These are phyloP conservation scores for Pichia cactophila DNA, from an alignment of 1,139 yeast genomes.

Conservation along the genomic window DNA sequence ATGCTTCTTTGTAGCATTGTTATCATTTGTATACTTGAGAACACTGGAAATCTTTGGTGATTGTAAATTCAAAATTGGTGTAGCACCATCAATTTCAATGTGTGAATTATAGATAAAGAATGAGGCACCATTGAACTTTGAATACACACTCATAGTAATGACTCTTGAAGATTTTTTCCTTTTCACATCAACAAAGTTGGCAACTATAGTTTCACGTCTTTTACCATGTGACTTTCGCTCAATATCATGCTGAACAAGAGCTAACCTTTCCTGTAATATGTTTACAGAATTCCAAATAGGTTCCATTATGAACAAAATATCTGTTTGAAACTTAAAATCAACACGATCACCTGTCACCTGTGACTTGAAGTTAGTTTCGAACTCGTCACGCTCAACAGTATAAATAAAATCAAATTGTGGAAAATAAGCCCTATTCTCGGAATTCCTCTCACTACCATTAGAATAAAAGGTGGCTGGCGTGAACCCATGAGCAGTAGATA, in stretches of 20 bases:
- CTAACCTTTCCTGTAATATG: slow-evolving; percentile 20
- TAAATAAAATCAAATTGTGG: slow-evolving; percentile 61
- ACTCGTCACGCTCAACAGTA: slow-evolving; percentile 32
- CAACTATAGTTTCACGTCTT: neutral
- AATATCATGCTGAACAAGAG: slow-evolving; percentile 2
- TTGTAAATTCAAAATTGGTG: slow-evolving; percentile 51
- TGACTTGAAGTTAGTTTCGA: slow-evolving; percentile 33
- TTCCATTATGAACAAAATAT: slow-evolving; percentile 21
- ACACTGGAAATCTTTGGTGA: slow-evolving; percentile 71
- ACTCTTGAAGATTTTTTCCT: neutral
- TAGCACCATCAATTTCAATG: slow-evolving; percentile 34
- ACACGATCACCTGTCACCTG: slow-evolving; percentile 57
- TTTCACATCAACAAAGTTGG: neutral
- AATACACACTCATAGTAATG: slow-evolving; percentile 40
- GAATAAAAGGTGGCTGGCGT: slow-evolving; percentile 44
- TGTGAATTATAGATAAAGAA: slow-evolving; percentile 45
- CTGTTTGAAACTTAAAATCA: slow-evolving; percentile 49
- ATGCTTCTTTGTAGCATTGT: slow-evolving; percentile 33
- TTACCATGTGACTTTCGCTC: neutral
- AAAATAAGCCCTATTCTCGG: slow-evolving; percentile 53
- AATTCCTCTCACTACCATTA: slow-evolving; percentile 33
- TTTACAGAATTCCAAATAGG: slow-evolving; percentile 19
- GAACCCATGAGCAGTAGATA: slow-evolving; percentile 59
- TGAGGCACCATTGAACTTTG: slow-evolving; percentile 66
- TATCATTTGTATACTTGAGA: slow-evolving; percentile 33